Conservation (phyloP, 305 asterid genomes). For the Fraxinus paxiana region DNA sequence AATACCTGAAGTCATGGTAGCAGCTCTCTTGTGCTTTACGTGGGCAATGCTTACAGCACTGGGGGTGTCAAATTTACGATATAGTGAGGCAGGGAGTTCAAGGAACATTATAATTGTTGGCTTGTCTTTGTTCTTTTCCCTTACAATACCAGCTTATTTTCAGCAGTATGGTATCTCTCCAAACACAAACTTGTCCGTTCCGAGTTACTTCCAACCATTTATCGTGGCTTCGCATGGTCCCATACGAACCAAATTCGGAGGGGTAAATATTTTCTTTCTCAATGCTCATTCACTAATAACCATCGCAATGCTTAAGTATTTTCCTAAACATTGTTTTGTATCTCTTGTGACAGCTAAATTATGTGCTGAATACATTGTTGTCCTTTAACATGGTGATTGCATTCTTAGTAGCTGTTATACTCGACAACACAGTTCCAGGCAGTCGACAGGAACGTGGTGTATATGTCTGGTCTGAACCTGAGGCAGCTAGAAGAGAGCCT, state of each 20-base stretch:
- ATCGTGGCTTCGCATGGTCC: conserved; percentile 95
- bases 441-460: conserved; percentile 91
- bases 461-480: conserved; percentile 85
- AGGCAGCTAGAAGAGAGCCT: conserved; percentile 89
- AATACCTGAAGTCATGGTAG: conserved; percentile 89
- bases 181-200: conserved; percentile 66
- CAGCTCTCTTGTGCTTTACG: conserved; percentile 94
- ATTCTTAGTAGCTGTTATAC: conserved; percentile 69
- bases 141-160: conserved; percentile 83
- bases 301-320: not conserved
- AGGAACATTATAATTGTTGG: conserved; percentile 94
- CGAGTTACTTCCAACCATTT: conserved; percentile 83
- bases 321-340: not conserved
- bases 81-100: conserved; percentile 97
- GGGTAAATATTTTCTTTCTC: conserved; percentile 44
- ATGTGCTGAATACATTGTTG: conserved; percentile 64
- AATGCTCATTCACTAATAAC: not conserved
- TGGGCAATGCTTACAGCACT: conserved; percentile 98
- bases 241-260: conserved; percentile 56
- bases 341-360: conserved; percentile 66
- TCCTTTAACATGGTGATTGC: conserved; percentile 96
- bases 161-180: conserved; percentile 91
- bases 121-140: conserved; percentile 77
- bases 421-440: conserved; percentile 96
- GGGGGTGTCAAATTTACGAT: conserved; percentile 87